phyloP scores from a whole-genome alignment of 331 rosid genomes.

The Quercus tomentella region DNA sequence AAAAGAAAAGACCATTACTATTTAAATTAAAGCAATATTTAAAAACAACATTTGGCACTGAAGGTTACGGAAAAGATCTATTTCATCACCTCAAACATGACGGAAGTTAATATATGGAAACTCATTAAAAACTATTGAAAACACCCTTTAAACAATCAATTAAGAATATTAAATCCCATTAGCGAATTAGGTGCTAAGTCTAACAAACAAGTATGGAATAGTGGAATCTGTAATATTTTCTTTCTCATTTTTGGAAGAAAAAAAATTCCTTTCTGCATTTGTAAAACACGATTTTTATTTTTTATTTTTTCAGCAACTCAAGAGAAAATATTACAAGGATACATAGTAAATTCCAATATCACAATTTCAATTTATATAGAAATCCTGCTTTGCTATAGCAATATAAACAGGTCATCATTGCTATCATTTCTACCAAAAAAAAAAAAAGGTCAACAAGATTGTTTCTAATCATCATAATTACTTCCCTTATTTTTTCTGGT shows the following conservation, averaged over 20 bases:
- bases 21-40: no score
- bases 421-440: no score
- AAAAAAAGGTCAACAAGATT: no score
- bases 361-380: background rate
- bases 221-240: background rate
- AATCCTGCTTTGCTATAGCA: background rate
- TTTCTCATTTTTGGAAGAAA: background rate
- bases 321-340: background rate
- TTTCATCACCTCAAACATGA: background rate
- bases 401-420: background rate
- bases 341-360: background rate
- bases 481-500: no score
- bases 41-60: background rate
- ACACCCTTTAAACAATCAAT: background rate
- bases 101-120: background rate
- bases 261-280: background rate
- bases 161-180: no score
- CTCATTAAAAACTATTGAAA: background rate
- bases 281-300: background rate
- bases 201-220: no score
- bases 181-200: no score
- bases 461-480: no score
- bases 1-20: background rate
- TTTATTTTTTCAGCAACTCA: background rate
- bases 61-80: background rate